Percentiles rank a stretch among this genome's conserved stretches.
Evolutionary conservation across 2,329 filamentous ascomycete genomes (phyloP).

Genomic region (Elsinoe arachidis): DNA sequence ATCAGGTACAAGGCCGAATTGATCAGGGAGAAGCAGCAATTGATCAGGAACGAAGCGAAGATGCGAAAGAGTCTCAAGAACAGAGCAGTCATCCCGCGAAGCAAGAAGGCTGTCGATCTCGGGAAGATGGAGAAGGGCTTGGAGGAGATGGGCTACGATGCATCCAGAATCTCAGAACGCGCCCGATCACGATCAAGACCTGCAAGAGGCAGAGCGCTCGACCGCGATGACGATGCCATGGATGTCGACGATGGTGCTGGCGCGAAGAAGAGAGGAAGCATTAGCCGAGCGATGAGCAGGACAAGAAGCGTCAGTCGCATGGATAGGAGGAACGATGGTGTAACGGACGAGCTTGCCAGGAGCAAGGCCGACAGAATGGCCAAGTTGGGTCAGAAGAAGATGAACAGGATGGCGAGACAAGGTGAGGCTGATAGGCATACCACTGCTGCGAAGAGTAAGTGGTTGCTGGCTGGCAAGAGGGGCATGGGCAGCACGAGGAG

Average conservation of each 20-base stretch:
- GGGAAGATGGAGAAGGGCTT: constrained; percentile 81
- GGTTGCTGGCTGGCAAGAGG: constrained; percentile 89
- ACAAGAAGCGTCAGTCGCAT: constrained; percentile 52
- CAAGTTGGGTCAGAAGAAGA: constrained; percentile 93
- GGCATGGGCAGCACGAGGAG: constrained; percentile 81
- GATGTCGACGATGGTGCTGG: constrained; percentile 44
- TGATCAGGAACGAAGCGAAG: constrained; percentile 89
- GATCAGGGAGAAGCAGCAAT: constrained; percentile 86
- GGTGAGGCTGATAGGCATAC: constrained; percentile 93
- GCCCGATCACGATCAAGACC: constrained; percentile 57
- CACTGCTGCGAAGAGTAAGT: constrained; percentile 72
- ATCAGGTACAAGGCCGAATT: constrained; percentile 84
- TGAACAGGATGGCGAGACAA: constrained; percentile 95
- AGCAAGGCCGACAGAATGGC: constrained; percentile 75
- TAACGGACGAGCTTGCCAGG: constrained; percentile 57
- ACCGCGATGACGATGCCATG: constrained; percentile 62
- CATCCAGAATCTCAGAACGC: constrained; percentile 62
- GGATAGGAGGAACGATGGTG: constrained; percentile 69
- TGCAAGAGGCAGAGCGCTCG: constrained; percentile 59
- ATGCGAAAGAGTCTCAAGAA: constrained; percentile 98
- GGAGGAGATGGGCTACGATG: constrained; percentile 77
- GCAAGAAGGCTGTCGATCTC: constrained; percentile 68
- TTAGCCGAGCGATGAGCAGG: constrained; percentile 60
- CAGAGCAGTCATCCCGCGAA: constrained; percentile 82
- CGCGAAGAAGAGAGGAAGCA: constrained; percentile 22